Conservation (phyloP, 2,329 filamentous ascomycete species). For the Cryphonectria japonica region DNA sequence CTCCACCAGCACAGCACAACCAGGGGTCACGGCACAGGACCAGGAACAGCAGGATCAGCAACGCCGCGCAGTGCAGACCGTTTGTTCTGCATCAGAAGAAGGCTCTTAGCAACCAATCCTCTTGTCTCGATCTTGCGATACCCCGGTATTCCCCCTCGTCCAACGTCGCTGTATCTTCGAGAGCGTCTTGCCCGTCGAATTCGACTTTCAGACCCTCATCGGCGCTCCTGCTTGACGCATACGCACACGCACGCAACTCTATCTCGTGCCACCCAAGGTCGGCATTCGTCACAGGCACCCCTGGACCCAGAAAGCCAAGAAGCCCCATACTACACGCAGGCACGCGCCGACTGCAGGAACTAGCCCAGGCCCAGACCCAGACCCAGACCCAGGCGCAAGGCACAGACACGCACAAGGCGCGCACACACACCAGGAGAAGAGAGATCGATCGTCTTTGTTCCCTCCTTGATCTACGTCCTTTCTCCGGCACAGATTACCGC, state of each 20-base stretch:
- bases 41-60: slow-evolving; percentile 30
- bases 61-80: neutral
- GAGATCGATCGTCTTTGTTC: slow-evolving; percentile 7
- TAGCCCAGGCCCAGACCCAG: neutral
- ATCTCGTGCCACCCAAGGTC: neutral
- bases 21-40: slow-evolving; percentile 36
- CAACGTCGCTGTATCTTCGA: neutral
- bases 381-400: neutral
- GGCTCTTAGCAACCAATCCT: neutral
- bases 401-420: neutral
- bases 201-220: neutral
- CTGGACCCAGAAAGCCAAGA: neutral
- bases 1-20: slow-evolving; percentile 40
- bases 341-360: neutral
- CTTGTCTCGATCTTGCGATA: neutral
- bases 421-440: neutral
- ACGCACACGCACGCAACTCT: neutral
- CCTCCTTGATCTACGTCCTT: slow-evolving; percentile 9
- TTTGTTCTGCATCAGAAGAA: neutral
- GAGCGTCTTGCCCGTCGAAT: neutral
- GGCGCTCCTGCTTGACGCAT: no score
- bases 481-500: slow-evolving; percentile 1
- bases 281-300: neutral
- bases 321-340: neutral
- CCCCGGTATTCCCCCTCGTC: no score